Evolutionary conservation across 1,284 basidiomycete genomes (phyloP).

Genomic region (Wallemia ichthyophaga): DNA sequence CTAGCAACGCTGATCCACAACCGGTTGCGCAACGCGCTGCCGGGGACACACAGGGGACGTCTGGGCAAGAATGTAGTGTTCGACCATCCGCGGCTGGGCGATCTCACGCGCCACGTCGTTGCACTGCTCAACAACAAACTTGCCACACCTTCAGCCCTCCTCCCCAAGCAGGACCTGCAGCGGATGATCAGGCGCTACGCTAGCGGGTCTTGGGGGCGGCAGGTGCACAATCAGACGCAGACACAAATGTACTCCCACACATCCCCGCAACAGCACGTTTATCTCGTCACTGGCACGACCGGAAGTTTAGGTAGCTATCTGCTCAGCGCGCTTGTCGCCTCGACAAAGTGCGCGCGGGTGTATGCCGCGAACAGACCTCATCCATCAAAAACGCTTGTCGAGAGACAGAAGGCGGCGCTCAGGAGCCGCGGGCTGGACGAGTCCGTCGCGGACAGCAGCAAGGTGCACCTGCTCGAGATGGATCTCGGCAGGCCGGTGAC

Average conservation of each 20-base stretch:
- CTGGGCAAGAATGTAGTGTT: conserved; percentile 3
- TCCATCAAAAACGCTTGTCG: not conserved
- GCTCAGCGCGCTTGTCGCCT: conserved; percentile 11
- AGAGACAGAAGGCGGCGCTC: conserved; percentile 6
- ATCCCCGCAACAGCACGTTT: no score
- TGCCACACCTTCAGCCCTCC: not conserved
- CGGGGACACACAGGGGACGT: not conserved
- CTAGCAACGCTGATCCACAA: not conserved
- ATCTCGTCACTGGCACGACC: conserved; percentile 6
- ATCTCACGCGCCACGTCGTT: not conserved
- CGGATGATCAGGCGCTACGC: not conserved
- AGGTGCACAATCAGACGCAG: no score
- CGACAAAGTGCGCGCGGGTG: not conserved
- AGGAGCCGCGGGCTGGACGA: conserved; percentile 7
- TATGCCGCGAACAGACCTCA: conserved; percentile 6
- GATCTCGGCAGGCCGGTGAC: conserved; percentile 2
- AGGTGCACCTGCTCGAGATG: conserved; percentile 2
- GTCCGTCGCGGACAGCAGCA: conserved; percentile 2
- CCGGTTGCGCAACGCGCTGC: not conserved
- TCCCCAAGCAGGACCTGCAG: not conserved
- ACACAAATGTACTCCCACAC: no score
- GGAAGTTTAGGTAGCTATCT: conserved; percentile 15
- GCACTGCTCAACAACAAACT: not conserved
- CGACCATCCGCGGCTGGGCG: conserved; percentile 1
- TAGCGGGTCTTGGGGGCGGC: conserved; percentile 3